Evolutionary conservation across 176 grass and related monocot genomes (phyloP).

Genomic region (Ensete glaucum): DNA sequence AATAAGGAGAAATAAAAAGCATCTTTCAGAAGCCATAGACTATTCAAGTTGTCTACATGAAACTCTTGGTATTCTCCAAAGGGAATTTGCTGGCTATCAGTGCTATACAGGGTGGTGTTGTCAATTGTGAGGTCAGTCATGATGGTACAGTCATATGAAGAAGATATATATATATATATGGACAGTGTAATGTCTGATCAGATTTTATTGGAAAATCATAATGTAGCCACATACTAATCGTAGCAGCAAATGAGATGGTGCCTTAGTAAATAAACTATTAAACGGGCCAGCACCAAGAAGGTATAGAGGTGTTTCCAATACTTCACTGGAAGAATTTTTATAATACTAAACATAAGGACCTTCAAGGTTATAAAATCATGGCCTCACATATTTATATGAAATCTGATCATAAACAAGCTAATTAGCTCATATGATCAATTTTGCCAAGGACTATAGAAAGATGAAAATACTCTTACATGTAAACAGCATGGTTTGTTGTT

Average conservation of each 20-base stretch:
- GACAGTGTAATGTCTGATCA: not conserved
- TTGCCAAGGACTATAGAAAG: no score
- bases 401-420: no score
- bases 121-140: not conserved
- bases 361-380: no score
- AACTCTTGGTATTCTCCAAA: not conserved
- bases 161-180: not conserved
- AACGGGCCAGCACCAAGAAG: no score
- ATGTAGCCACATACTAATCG: not conserved
- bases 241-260: not conserved
- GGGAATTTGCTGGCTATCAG: not conserved
- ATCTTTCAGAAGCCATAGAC: not conserved
- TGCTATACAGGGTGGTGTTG: not conserved
- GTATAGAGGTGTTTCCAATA: no score
- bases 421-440: no score
- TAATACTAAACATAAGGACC: no score
- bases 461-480: no score
- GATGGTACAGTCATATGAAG: not conserved
- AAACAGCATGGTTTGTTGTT: no score
- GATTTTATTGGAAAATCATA: not conserved
- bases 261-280: not conserved
- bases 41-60: not conserved
- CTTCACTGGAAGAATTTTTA: no score
- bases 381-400: no score
- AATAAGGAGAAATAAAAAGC: not conserved